Percentiles rank a stretch among this genome's conserved stretches.
Evolutionary conservation across 208 protist genomes (phyloP).

Genomic region (Leishmania braziliensis): DNA sequence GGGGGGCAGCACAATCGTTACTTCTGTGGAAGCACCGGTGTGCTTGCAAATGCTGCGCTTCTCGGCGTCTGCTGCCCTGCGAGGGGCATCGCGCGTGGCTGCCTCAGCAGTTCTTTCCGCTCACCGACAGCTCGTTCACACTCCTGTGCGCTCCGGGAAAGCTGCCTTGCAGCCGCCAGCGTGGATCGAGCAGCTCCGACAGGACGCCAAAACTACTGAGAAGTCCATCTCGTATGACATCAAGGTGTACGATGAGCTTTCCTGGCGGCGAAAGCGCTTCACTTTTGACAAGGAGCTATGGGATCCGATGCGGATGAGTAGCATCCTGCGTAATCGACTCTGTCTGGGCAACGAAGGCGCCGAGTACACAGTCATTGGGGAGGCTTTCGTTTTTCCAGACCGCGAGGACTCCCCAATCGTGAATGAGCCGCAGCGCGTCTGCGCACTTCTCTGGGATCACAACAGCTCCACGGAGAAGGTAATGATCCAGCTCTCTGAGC

Average conservation of each 20-base stretch:
- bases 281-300: conserved; percentile 84
- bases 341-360: conserved; percentile 80
- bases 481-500: conserved; percentile 86
- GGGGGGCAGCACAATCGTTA: not conserved
- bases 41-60: conserved; percentile 21
- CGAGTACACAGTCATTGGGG: conserved; percentile 93
- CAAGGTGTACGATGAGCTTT: conserved; percentile 87
- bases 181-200: conserved; percentile 76
- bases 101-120: not conserved
- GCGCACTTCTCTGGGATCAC: conserved; percentile 90
- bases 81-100: not conserved
- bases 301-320: conserved; percentile 83
- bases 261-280: conserved; percentile 77
- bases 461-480: conserved; percentile 90
- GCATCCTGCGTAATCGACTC: conserved; percentile 70
- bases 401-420: conserved; percentile 89
- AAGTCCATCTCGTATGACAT: conserved; percentile 86
- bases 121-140: not conserved
- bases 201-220: conserved; percentile 70
- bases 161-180: conserved; percentile 26
- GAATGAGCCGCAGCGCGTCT: conserved; percentile 82
- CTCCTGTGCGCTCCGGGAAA: not conserved
- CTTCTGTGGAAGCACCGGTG: not conserved
- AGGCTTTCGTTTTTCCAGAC: conserved; percentile 91
- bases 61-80: not conserved